Evolutionary conservation across 768 basidiomycete genomes (phyloP), one percentile per base, ranked within the genome.

Genomic region (Agrocybe pediades): DNA sequence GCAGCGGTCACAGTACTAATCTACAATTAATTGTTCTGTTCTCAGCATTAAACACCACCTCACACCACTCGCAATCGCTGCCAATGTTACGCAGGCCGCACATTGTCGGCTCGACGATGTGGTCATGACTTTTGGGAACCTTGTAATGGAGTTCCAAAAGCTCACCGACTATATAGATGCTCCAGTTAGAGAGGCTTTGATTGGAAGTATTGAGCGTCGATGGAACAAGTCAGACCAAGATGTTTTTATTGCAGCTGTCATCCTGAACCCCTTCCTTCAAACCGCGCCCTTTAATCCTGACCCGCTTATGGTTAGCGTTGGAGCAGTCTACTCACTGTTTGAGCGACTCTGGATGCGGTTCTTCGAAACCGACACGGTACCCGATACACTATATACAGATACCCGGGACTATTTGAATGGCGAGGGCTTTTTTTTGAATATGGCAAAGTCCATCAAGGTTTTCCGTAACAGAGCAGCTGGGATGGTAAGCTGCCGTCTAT

Each of bases 61-160:
- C 25, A 60, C 68, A 23, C 75, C 73, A 13, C 69, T 77, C 23
- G 71, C 71, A 6, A 64, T 73, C 48, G 72, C 75, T 17, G 63
- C 71, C 6, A 72, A 74, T 56, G 56, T 72, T 40, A 62, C 66
- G 2, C 73, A 75, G 51, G 56, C 60, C 5, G 19, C 61, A n/a
- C 45, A 59, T 44, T 63, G 61, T 5, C 65, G 62, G 0, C 66
- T 75, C 9, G 67, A 74, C 58, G 60, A 68, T 44, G 68, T 74
- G 17, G 57, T 73, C 2, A 49, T 71, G 5, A 71, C 62, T 9
- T 64, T 73, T 50, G 71, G 58, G 9, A 63, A 65, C 46, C 65
- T 75, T 11, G 59, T 61, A 44, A 53, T 47, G 24, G 62, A 66
- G 42, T 72, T 65, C 50, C 29, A 52, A 4, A 51, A 55, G 9